Evolutionary conservation across 2,329 filamentous ascomycete genomes (phyloP), one percentile per base, ranked within the genome.

Genomic region (Xylaria sp.): DNA sequence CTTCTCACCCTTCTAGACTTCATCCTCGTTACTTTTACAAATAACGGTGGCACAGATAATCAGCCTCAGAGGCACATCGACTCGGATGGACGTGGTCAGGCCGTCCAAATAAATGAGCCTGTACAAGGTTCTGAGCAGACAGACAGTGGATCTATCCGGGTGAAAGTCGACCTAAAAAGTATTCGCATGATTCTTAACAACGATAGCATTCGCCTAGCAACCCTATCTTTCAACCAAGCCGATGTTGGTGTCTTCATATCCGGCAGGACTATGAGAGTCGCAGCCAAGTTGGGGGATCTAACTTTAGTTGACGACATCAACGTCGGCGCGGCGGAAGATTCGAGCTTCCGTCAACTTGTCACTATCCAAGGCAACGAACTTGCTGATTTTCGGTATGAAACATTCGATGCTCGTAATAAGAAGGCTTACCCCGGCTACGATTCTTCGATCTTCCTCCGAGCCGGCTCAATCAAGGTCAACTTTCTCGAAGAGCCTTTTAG

Each of bases 401-500:
- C 96, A 0, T 99, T 97, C 74, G 94, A 98, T 78, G 80, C 91
- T 0, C 86, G 87, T 25, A 89, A 90, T 65, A 75, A 79, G 2
- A 87, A 91, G 61, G 86, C 88, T 12, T 98, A 98, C 75, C 97
- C 96, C 6, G 97, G 96, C 12, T 97, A 98, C 76, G 95, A 98
- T 77, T 96, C 93, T 15, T 95, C 94, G 1, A 90, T 99, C 34
- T 97, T 90, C 76, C 84, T 99, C 12, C 90, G 95, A 41, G 95
- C 96, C 20, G 96, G 96, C 1, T 99, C 96, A 0, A 91, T 99
- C 79, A 98, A 97, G 81, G 86, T 99, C 77, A 98, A 97, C 78
- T 99, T 99, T 78, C 83, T 98, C 4, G 95, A 97, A 69, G 97
- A 99, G 79, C 96, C 96, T 0, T 97, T 98, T 84, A 90, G 96